These are phyloP conservation scores for Leccinum aurantiacum DNA, from an alignment of 768 basidiomycete species.

Conservation along the genomic window DNA sequence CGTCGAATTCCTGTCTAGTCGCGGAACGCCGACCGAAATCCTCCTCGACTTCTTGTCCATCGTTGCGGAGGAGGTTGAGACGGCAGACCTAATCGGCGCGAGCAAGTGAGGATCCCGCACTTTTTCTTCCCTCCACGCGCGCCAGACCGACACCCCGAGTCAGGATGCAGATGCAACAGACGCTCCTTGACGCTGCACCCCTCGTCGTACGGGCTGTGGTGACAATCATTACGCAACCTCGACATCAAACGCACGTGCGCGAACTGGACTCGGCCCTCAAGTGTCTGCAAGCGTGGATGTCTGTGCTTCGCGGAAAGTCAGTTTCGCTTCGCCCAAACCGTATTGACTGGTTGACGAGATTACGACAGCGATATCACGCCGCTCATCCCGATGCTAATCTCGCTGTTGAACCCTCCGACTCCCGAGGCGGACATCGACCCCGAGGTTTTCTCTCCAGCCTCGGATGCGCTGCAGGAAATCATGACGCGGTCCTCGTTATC, in stretches of 20 bases:
- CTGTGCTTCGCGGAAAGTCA: constrained; percentile 65
- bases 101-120: constrained; percentile 57
- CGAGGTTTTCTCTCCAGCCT: constrained; percentile 60
- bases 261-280: constrained; percentile 72
- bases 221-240: constrained; percentile 48
- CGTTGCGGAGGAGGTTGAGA: constrained; percentile 77
- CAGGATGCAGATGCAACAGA: constrained; percentile 64
- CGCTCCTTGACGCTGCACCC: constrained; percentile 64
- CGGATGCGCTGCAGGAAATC: constrained; percentile 76
- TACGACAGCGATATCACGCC: constrained; percentile 62
- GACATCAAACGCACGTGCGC: constrained; percentile 26
- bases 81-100: constrained; percentile 70
- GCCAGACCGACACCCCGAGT: constrained; percentile 9
- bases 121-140: not conserved
- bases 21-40: constrained; percentile 57
- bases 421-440: constrained; percentile 41
- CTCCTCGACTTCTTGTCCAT: constrained; percentile 79
- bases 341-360: constrained; percentile 1
- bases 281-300: constrained; percentile 84
- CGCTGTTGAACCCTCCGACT: constrained; percentile 37
- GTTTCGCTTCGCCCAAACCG: constrained; percentile 18
- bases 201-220: constrained; percentile 71
- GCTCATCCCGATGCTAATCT: constrained; percentile 64
- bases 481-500: constrained; percentile 72
- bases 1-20: constrained; percentile 58